Evolutionary conservation across 768 basidiomycete species (phyloP), one percentile per base, ranked within the genome.

Genomic region (Polyporus arcularius): DNA sequence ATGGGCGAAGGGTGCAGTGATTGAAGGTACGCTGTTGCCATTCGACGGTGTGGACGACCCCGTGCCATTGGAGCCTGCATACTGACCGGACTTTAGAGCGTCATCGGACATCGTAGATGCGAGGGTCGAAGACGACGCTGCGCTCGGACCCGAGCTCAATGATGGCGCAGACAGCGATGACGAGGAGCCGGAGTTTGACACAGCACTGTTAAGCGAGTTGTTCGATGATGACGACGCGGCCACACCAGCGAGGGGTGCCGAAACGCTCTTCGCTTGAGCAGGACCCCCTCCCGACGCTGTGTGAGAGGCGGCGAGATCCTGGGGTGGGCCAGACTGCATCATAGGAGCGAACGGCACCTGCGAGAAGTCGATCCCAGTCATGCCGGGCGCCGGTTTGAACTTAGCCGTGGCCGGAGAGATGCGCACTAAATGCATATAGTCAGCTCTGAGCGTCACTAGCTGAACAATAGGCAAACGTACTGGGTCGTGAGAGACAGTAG

Each of bases 331-430:
- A 11, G 61, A 32, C 28, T 58, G 61, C 48, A 55, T 53, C 35
- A 71, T 67, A 30, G 77, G 60, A 12, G 79, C 75, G 58, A 80
- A 79, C 43, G 81, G 82, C 30, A 80, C 75, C 56, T 79, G 78
- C 38, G 82, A 78, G 58, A 66, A 66, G 42, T 70, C 68, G 51
- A 68, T 51, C n/a, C 78, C 68, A 11, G 76, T 67, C 47, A 74
- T 66, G 48, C 75, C 61, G 55, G 82, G 72, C 14, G 83, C 80
- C 2, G 85, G 81, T 74, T 92, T 94, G 77, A 86, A 90, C 71
- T 93, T 94, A 30, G 92, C 92, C 0, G 92, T 94, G 18, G 92
- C 92, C 10, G 92, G 90, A 9, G 92, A 94, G 61, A 94, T 92
- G 61, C 92, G 89, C 92, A 94, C 92, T 94, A 67, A 16, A 59